Evolutionary conservation across 768 basidiomycete species (phyloP), one percentile per base, ranked within the genome.

Genomic region (Lactarius psammicola): DNA sequence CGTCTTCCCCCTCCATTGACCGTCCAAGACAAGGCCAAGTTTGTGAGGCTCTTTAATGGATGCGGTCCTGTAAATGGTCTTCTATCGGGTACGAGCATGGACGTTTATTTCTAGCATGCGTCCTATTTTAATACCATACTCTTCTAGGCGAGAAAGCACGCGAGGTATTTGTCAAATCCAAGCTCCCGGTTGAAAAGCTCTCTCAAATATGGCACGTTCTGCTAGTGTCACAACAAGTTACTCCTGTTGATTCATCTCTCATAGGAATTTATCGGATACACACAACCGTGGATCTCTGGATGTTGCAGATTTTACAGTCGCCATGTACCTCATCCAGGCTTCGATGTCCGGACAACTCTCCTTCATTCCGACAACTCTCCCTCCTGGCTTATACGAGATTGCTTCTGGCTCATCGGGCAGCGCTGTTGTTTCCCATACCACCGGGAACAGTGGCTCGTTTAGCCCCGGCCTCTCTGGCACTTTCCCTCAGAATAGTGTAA

Each of bases 321-420:
- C 89, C 46, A 95, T 97, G 95, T 94, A 93, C 76, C 85, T 98
- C 74, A 95, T 98, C 69, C 95, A 98, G 76, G 89, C 85, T n/a
- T 79, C 84, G 44, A 97, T 98, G 95, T 86, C 89, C 60, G 84
- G 85, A 62, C 84, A 88, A 67, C 78, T 93, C 62, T 79, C 87
- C 59, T 82, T 82, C 66, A 82, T 95, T 58, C 95, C 95, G 40
- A 76, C 83, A 7, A 78, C 82, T 2, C 82, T 98, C 20, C 94
- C 96, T 26, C 88, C 90, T 3, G 89, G 87, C 56, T 74, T 96
- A 23, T 95, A 95, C 72, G 94, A 96, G 68, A 87, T 90, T 76
- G 94, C 92, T 23, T 75, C 69, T 7, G 71, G 49, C 6, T 68
- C 68, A 30, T 49, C 73, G 9, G 74, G 67, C 65, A 73, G 72